These are phyloP conservation scores for Colletotrichum navitas DNA, from an alignment of 2,329 filamentous ascomycete species.

Conservation along the genomic window DNA sequence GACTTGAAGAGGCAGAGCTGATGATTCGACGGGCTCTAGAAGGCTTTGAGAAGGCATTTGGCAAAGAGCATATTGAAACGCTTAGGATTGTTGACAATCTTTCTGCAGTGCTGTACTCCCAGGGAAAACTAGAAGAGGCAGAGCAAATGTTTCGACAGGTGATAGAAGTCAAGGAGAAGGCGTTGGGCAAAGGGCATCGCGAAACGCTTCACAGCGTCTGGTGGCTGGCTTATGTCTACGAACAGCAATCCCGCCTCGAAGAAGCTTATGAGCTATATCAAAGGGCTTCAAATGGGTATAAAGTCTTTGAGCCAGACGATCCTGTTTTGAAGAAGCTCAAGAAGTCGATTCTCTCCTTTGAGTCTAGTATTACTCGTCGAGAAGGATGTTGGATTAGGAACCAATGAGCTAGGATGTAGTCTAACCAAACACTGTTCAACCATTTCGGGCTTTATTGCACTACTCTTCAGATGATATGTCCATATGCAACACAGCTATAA, in stretches of 20 bases:
- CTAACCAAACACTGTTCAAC: too few species aligned
- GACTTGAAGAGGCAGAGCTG: conserved; percentile 43
- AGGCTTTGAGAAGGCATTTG: conserved; percentile 34
- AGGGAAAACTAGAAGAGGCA: not conserved
- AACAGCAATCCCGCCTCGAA: not conserved
- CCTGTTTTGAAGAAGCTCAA: fast-evolving
- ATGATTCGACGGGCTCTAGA: conserved; percentile 28
- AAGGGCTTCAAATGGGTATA: not conserved
- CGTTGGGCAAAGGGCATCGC: not conserved
- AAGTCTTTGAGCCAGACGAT: too few species aligned
- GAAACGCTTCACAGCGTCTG: not conserved
- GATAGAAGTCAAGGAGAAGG: not conserved
- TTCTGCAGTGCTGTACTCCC: fast-evolving
- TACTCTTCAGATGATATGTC: not conserved
- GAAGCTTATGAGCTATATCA: not conserved
- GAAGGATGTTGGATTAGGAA: not conserved
- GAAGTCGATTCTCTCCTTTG: too few species aligned
- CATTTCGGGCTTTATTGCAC: not conserved
- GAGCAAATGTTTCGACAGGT: not conserved
- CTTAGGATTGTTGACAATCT: not conserved
- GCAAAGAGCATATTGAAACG: conserved; percentile 39
- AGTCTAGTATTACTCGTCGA: too few species aligned
- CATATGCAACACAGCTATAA: too few species aligned
- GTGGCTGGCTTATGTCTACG: too few species aligned
- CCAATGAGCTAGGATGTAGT: too few species aligned